These are phyloP conservation scores for Sarocladiaceae sp. DNA, from an alignment of 2,329 filamentous ascomycete species.

Conservation along the genomic window DNA sequence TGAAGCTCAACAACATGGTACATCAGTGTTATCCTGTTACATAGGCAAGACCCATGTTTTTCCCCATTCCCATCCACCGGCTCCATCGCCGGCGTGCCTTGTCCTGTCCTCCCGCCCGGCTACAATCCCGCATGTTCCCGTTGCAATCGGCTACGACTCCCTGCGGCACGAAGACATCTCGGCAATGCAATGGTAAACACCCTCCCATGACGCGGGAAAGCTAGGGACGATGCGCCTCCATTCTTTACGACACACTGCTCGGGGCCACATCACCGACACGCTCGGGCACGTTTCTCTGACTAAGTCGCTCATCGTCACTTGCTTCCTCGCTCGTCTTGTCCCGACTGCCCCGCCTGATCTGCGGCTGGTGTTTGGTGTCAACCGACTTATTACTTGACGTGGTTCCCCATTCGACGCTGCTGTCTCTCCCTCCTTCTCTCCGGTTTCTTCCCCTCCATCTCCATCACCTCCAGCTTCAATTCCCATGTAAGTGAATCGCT, in stretches of 20 bases:
- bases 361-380: not conserved
- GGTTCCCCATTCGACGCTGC: not conserved
- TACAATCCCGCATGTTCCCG: constrained; percentile 12
- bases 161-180: constrained; percentile 9
- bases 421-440: constrained; percentile 1
- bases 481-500: not conserved
- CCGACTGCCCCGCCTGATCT: not conserved
- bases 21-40: too few species aligned
- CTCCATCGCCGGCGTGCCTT: too few species aligned
- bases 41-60: too few species aligned
- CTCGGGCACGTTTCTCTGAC: constrained; percentile 1
- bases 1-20: too few species aligned
- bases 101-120: too few species aligned
- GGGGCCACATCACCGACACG: too few species aligned
- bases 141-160: constrained; percentile 9
- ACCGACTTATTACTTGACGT: not conserved
- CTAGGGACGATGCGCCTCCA: not conserved
- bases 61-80: too few species aligned
- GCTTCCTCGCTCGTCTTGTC: too few species aligned
- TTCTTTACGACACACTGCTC: constrained; percentile 5
- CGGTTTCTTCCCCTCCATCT: not conserved
- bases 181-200: constrained; percentile 10
- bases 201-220: constrained; percentile 3
- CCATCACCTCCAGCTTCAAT: not conserved
- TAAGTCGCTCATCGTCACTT: constrained; percentile 5